phyloP scores from a whole-genome alignment of 2,329 filamentous ascomycete species.

The Sporothrix sp. region DNA sequence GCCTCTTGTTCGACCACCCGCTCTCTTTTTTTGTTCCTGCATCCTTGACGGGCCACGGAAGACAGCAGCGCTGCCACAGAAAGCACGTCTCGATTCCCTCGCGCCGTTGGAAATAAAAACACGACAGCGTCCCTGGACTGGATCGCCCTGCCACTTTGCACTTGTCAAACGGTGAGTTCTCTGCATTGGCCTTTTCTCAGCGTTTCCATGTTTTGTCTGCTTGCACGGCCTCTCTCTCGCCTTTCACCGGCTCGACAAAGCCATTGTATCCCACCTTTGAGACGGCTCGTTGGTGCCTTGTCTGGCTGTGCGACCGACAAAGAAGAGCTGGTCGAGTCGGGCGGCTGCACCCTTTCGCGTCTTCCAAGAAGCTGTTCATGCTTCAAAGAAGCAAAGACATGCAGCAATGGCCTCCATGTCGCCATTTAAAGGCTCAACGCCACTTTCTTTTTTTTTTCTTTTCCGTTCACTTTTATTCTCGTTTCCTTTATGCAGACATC shows the following conservation, averaged over 20 bases:
- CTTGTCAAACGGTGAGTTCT: slow-evolving; percentile 1
- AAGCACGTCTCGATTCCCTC: background rate
- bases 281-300: background rate
- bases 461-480: background rate
- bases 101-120: background rate
- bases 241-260: background rate
- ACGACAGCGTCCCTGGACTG: slow-evolving; percentile 11
- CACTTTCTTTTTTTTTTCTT: background rate
- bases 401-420: background rate
- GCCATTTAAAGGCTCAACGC: background rate
- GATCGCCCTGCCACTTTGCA: slow-evolving; percentile 7
- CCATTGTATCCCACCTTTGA: background rate
- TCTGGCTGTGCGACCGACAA: background rate
- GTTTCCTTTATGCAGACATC: background rate
- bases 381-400: background rate
- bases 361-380: background rate
- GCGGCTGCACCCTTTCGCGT: background rate
- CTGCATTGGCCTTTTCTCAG: background rate
- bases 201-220: background rate
- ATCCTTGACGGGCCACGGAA: slow-evolving; percentile 19
- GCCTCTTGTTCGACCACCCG: slow-evolving; percentile 19
- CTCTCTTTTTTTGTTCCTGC: background rate
- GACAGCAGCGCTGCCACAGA: slow-evolving; percentile 20
- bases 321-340: background rate
- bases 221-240: background rate